Evolutionary conservation across 495 filamentous ascomycete species (phyloP), one percentile per base, ranked within the genome.

Genomic region (Neurospora sp.): DNA sequence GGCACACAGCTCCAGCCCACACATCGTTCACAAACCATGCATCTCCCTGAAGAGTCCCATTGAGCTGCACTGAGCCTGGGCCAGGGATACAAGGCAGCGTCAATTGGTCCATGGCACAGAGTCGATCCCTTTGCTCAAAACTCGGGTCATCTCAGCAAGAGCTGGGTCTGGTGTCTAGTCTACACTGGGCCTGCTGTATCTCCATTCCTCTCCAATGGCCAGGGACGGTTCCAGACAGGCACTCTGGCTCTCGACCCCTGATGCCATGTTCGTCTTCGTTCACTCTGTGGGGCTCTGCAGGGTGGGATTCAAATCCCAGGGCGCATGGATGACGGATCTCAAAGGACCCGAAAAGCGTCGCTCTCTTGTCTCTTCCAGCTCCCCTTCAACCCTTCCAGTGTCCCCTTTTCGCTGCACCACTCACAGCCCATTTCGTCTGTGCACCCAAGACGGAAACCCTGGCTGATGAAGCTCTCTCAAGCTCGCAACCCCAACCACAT

Each of bases 231-330:
- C 35, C 35, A 37, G 35, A 37, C 35, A 37, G 35, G 35, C 35
- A 37, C 35, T 37, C 35, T 37, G 35, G 35, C 35, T 37, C 35
- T 76, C 71, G 68, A 72, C 71, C 72, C 75, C 74, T 76, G 75
- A 72, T 71, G 71, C 61, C 73, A 72, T 69, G 71, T 77, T 65
- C 27, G 53, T 35, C 14, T 35, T 65, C 53, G 0, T 35, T 71
- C 45, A 75, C 71, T 71, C 39, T 71, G 73, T 74, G 75, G 75
- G 75, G 70, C 75, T 74, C 71, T 72, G 39, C 74, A 77, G 74
- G 70, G 75, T 78, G 73, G 71, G 73, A 76, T 78, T 76, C 53
- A 38, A 47, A 44, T 73, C 69, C 71, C 74, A 71, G 68, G 38
- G 69, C 70, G 71, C 40, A 47, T 39, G 31, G 16, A 27, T 22